These are phyloP conservation scores for Ganoderma leucocontextum DNA, from an alignment of 1,284 basidiomycete species.

Conservation along the genomic window DNA sequence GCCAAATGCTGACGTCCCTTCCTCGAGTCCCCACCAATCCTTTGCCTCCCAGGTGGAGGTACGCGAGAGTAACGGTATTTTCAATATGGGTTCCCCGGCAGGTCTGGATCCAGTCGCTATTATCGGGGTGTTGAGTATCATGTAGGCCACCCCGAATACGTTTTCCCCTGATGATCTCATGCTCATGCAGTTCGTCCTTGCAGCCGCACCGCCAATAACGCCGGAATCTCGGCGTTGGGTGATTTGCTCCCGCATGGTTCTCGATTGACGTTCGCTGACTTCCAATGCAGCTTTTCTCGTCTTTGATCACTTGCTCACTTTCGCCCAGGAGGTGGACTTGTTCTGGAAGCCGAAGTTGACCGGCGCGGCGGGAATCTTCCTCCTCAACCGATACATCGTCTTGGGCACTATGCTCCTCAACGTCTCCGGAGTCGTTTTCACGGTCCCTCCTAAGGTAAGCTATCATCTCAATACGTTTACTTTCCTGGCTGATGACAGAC, in stretches of 20 bases:
- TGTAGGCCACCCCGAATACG: background rate
- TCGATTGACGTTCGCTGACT: background rate
- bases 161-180: background rate
- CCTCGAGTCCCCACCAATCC: background rate
- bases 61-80: background rate
- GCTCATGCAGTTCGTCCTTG: background rate
- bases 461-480: too few species aligned
- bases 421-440: slow-evolving; percentile 2
- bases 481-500: background rate
- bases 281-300: background rate
- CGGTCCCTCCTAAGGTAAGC: background rate
- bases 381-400: slow-evolving; percentile 16
- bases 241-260: background rate
- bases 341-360: slow-evolving; percentile 10
- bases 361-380: slow-evolving; percentile 3
- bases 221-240: background rate
- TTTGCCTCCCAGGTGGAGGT: background rate
- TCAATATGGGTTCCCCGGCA: background rate
- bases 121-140: background rate
- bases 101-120: background rate
- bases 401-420: background rate
- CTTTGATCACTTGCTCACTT: slow-evolving; percentile 10
- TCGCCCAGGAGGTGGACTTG: slow-evolving; percentile 11
- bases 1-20: background rate
- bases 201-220: background rate